Base-by-base conservation (phyloP, 257 asterid species). In the Ilex aquifolium region DNA sequence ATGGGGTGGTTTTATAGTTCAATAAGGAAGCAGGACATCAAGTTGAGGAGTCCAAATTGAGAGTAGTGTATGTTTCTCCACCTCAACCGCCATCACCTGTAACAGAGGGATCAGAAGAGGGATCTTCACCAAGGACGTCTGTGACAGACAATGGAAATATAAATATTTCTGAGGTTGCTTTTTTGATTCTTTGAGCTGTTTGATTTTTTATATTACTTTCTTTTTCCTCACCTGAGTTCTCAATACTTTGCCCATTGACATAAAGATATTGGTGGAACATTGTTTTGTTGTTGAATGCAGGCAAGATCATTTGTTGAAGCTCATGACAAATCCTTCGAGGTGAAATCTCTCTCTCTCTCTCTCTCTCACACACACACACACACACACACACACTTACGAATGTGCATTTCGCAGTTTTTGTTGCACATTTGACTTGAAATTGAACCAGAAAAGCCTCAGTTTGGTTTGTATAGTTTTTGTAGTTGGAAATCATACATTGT, bases 11-110 rank as follows among this genome's bases (percentile, higher is more conserved):
- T 70, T 65, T 75, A 68, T 72, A 86, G 96, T 88, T 88, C 66
- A 69, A 56, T 51, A 83, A 83, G 77, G 95, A 83, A 71, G 70
- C 73, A 6, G 95, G 90, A 32, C 72, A 76, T 54, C 80, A 10
- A 60, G 79, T 86, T 62, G 90, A 86, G 71, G 95, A 88, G 72
- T 84, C 84, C 80, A 88, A 82, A 76, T 76, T 88, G 78, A 88
- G 76, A 69, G 95, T 85, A 64, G 60, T 82, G 49, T 88, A 83
- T 60, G 85, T 82, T 46, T 59, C 90, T 57, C 85, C 92, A 39
- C 80, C 79, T 39, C 90, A 80, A 64, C 89, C 91, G 31, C 88
- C 87, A 44, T 88, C 87, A 31, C 92, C 87, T 42, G 84, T 82
- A 63, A 81, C 84, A 6, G 95, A 84, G 79, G 95, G 84, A 57